Evolutionary conservation across 2,329 filamentous ascomycete genomes (phyloP), one percentile per base, ranked within the genome.

Genomic region (Pseudogymnoascus sp.): DNA sequence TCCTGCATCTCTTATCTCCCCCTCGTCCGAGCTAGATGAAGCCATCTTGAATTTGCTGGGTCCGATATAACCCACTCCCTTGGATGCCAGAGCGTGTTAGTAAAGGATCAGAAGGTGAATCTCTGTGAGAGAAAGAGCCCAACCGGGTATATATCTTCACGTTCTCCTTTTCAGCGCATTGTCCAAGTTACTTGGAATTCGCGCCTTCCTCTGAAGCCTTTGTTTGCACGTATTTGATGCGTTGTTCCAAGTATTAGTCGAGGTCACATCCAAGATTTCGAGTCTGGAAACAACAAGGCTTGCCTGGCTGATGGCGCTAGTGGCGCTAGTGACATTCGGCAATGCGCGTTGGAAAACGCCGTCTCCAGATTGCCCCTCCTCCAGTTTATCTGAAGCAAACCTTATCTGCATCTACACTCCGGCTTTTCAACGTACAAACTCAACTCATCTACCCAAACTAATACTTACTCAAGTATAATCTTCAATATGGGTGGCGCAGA

Each of bases 1-100:
- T 77, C 82, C 82, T 78, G 84, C 84, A 78, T 93, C 90, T 76
- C 88, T 79, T 77, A 93, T 91, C 81, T 96, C 91, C 79, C 91
- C 91, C 78, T 96, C 90, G 77, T 91, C 90, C 73, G 89, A 90
- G 78, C 87, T 91, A 71, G 82, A 77, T 76, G 79, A 79, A 69
- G 76, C 73, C 81, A 82, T 83, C 42, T 62, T 61, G 14, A 26
- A 65, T 64, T 64, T 59, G 64, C 62, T 50, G 63, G 62, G 66
- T 67, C 69, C 71, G 70, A 64, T 69, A 73, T 69, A 70, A 66
- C 62, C 71, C 61, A 71, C 71, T 73, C 69, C 67, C 71, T 74
- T 71, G 61, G 65, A 44, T 64, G 68, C 63, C 66, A 70, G 67
- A 68, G 68, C 69, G 70, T 68, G 71, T 76, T 73, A 76, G 74